Evolutionary conservation across 805 yeast species (phyloP), one percentile per base, ranked within the genome.

Genomic region (Millerozyma miso): DNA sequence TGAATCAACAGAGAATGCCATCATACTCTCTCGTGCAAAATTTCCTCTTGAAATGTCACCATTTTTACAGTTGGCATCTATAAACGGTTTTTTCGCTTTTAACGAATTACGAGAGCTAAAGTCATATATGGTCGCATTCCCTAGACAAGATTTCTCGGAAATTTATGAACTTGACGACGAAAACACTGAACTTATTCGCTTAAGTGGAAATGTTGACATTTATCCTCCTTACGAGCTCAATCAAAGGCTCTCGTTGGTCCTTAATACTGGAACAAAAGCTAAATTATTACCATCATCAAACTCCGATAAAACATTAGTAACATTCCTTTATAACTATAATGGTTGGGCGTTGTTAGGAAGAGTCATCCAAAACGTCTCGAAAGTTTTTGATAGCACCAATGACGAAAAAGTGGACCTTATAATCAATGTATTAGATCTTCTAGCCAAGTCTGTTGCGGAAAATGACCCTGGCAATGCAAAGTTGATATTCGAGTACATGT

Each of bases 301-400:
- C 13, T 59, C 55, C 10, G 51, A 59, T 29, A 63, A 67, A 45
- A 55, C 62, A 8, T 52, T 76, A 14, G 85, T 85, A 3, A 74
- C 88, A 17, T 89, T 93, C 65, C 65, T 83, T 19, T 79, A 84
- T 56, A 73, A 74, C 3, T 88, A 82, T 58, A 86, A 82, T 55
- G 97, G 97, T 1, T 89, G 97, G 96, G 77, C 95, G 0, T 63
- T 85, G 19, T 53, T 91, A 14, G 97, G 97, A 1, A 74, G 95
- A 53, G 65, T 86, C 0, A 60, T 90, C 26, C 89, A 85, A 50
- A 84, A 84, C 49, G 62, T 83, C 7, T 69, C 77, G 0, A 67
- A 64, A 42, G 53, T 54, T 18, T 73, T 68, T 39, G 65, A 69
- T 43, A 51, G 52, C 15, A 52, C 70, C 4, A 68, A 70, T 32